Conservation (phyloP, 2,329 filamentous ascomycete genomes). For the Sporothrix humicola region DNA sequence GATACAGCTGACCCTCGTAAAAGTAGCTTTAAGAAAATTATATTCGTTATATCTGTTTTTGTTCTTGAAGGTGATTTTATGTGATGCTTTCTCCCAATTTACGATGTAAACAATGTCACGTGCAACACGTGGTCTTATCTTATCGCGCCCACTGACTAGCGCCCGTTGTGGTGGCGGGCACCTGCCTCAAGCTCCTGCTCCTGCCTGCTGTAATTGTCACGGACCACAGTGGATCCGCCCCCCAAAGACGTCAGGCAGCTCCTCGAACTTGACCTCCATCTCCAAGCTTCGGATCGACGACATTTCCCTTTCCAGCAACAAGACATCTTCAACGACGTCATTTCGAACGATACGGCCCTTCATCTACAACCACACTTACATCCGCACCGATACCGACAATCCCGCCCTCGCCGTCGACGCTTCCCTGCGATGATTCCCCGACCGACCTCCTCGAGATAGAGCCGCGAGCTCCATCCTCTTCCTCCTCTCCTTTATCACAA, state of each 20-base stretch:
- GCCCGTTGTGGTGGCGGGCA: constrained; percentile 8
- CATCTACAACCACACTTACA: not conserved
- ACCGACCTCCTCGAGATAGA: constrained; percentile 1
- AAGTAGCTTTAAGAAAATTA: constrained; percentile 2
- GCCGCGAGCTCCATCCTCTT: constrained; percentile 11
- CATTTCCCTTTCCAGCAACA: not conserved
- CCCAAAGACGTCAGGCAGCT: constrained; percentile 18
- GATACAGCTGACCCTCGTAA: not conserved
- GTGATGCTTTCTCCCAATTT: not conserved
- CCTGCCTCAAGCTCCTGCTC: not conserved
- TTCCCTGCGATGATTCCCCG: constrained; percentile 15
- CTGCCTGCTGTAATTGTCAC: constrained; percentile 8
- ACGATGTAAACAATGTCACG: not conserved
- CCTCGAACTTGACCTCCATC: not conserved
- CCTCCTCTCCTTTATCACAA: not conserved
- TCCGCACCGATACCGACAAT: not conserved
- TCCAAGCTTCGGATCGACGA: not conserved
- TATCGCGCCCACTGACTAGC: not conserved
- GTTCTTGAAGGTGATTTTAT: not conserved
- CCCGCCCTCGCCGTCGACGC: not conserved
- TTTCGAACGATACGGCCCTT: too few relatives aligned
- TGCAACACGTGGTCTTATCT: constrained; percentile 6
- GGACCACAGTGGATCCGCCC: constrained; percentile 17
- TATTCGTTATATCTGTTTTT: not conserved
- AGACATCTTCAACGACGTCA: too few relatives aligned